Base-by-base conservation (phyloP, 225 moss, liverwort and hornwort genomes). In the Bryoerythrophyllum caledonicum region DNA sequence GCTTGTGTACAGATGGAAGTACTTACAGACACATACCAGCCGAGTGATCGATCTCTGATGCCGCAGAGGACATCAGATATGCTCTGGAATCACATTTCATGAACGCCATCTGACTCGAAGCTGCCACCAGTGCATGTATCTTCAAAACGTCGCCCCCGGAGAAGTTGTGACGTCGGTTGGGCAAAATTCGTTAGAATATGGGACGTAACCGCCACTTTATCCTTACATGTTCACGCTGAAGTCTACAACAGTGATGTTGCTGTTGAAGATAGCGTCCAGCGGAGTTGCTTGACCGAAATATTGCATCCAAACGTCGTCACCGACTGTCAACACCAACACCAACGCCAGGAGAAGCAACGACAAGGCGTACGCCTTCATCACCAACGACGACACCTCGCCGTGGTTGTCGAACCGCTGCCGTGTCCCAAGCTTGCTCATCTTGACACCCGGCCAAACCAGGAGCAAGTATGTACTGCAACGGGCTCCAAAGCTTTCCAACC, bases 271-370 rank as follows among this genome's bases (percentile, higher is more conserved):
- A 12, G n/a, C 17, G 13, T 49, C 30, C 44, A 7, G 2, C 19
- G 9, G 17, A 9, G 62, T 49, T 49, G 48, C 48, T 17, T 1
- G 13, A 4, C 28, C 38, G 17, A 17, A 19, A 0, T 7, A 55
- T 6, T 30, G 79, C 56, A 66, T 19, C 71, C 79, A 75, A 0
- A 74, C 37, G 14, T 83, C 83, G 20, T 83, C 83, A 4, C 76
- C 80, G 14, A 73, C 4, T 16, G 73, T 77, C 80, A 76, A 80
- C 34, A 76, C 26, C 73, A 83, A n/a, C 53, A 83, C 79, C 19
- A 32, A 30, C 41, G 37, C 72, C n/a, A 76, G 28, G 2, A 83
- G 57, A 10, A 83, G 72, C 12, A 79, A 63, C 40, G 80, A 83
- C 23, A 83, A 30, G 2, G 11, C 24, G 64, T 83, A 83, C 30